phyloP scores from a whole-genome alignment of 2,329 filamentous ascomycete genomes.

The Juglanconis oblonga region DNA sequence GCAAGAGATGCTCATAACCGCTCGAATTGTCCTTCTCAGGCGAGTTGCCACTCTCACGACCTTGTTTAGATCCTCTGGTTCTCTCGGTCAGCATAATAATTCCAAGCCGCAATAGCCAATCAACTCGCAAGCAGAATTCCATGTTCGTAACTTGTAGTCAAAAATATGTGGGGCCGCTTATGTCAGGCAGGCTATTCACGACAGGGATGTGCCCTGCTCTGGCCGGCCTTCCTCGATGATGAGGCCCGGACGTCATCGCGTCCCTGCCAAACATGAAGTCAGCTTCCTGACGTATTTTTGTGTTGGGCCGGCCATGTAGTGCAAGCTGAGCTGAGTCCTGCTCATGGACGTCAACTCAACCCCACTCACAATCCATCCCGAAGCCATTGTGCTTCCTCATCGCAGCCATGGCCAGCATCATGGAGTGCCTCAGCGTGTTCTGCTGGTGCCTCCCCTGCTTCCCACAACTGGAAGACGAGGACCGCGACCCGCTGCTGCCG shows the following conservation, averaged over 20 bases:
- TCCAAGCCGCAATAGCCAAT: too few species aligned
- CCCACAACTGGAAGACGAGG: constrained; percentile 50
- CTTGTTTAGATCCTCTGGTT: too few species aligned
- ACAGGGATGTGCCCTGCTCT: neutral
- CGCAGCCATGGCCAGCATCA: constrained; percentile 12
- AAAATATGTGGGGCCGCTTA: too few species aligned
- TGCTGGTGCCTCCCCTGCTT: constrained; percentile 61
- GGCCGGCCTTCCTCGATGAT: neutral
- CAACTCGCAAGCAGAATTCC: too few species aligned
- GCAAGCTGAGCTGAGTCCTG: neutral
- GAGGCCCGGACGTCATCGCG: neutral
- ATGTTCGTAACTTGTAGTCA: too few species aligned
- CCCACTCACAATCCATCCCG: neutral
- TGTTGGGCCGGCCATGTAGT: neutral
- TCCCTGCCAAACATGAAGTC: neutral
- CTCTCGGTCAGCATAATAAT: too few species aligned
- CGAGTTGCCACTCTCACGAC: too few species aligned
- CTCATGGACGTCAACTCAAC: neutral
- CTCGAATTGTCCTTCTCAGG: too few species aligned
- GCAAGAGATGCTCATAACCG: too few species aligned
- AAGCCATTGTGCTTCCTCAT: neutral
- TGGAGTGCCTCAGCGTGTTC: constrained; percentile 15
- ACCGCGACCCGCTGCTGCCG: constrained; percentile 74
- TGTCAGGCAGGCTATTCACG: too few species aligned
- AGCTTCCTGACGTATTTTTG: too few species aligned